Evolutionary conservation across 768 basidiomycete species (phyloP), one percentile per base, ranked within the genome.

Genomic region (Tricholoma bakamatsutake): DNA sequence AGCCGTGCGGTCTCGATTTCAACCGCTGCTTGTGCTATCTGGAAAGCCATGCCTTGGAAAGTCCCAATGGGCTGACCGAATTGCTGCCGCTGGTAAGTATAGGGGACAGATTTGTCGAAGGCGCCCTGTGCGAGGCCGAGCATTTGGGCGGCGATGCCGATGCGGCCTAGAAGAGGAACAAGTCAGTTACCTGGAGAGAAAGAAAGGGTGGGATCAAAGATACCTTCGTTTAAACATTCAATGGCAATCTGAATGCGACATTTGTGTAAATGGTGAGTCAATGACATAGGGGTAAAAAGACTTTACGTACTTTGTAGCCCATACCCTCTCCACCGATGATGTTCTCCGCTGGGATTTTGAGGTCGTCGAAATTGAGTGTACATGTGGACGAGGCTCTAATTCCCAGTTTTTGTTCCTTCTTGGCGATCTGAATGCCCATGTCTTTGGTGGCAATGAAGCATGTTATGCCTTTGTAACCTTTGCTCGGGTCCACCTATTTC

Each of bases 101-200:
- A 97, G 0, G 90, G 87, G n/a, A 98, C 91, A 1, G 90, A 81
- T 67, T 95, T 92, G 73, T 95, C 85, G 67, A 98, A 99, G 2
- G 93, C 95, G 21, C 96, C 97, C 66, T 98, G 94, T 2, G 97
- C 97, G 30, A 98, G 85, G 13, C 97, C 97, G 53, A 99, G 79
- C 97, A 98, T 98, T 72, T 99, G 97, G 0, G 92, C 96, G 15
- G 96, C 97, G 59, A 98, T 98, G 31, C 96, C 96, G 62, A 98
- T 96, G 56, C 96, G 91, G 54, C 90, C 84, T 83, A 15, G 47
- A 18, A 17, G 31, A 33, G 1, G 35, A 49, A 31, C 18, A 43
- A 42, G 52, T 31, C 43, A 48, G 27, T 33, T 17, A 30, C 42
- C 31, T 30, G 27, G 27, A 40, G n/a, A 46, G 7, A 52, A 12